Evolutionary conservation across 306 rosid genomes (phyloP).

Genomic region (Acacia crassicarpa): DNA sequence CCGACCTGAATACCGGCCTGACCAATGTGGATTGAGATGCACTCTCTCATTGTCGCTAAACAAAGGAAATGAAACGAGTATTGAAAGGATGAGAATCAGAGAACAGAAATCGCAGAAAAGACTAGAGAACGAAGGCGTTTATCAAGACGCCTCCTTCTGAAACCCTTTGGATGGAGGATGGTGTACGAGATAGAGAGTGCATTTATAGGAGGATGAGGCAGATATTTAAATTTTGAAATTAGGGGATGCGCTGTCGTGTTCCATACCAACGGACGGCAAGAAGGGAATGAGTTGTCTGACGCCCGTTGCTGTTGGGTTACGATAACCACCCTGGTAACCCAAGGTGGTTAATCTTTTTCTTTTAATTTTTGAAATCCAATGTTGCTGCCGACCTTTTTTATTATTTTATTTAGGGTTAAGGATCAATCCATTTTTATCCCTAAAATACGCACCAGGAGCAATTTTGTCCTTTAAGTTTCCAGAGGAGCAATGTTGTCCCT

Average conservation of each 20-base stretch:
- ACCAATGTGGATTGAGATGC: slow-evolving; percentile 93
- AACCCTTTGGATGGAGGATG: neutral
- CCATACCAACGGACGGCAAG: slow-evolving; percentile 25
- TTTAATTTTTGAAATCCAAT: slow-evolving; percentile 4
- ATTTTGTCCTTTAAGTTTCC: no score
- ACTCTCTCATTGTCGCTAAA: slow-evolving; percentile 71
- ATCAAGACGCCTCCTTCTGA: slow-evolving; percentile 74
- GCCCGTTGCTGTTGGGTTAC: neutral
- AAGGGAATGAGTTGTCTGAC: slow-evolving; percentile 29
- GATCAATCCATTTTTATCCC: no score
- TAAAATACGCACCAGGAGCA: no score
- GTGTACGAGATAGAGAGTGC: neutral
- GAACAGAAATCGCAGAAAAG: neutral
- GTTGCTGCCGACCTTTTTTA: slow-evolving; percentile 42
- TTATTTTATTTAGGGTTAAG: no score
- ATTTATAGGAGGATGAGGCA: slow-evolving; percentile 31
- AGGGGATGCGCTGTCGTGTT: neutral
- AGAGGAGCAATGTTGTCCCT: no score
- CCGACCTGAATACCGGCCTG: slow-evolving; percentile 99
- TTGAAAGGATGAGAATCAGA: neutral
- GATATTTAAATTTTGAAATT: neutral
- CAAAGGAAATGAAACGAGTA: neutral
- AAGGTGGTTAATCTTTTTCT: slow-evolving; percentile 25
- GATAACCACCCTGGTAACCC: slow-evolving; percentile 39
- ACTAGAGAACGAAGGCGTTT: slow-evolving; percentile 57